A percentile compares a stretch with the other conserved stretches of the same genome.
Evolutionary conservation across 2,329 filamentous ascomycete genomes (phyloP).

Genomic region (Exophiala calicioides): DNA sequence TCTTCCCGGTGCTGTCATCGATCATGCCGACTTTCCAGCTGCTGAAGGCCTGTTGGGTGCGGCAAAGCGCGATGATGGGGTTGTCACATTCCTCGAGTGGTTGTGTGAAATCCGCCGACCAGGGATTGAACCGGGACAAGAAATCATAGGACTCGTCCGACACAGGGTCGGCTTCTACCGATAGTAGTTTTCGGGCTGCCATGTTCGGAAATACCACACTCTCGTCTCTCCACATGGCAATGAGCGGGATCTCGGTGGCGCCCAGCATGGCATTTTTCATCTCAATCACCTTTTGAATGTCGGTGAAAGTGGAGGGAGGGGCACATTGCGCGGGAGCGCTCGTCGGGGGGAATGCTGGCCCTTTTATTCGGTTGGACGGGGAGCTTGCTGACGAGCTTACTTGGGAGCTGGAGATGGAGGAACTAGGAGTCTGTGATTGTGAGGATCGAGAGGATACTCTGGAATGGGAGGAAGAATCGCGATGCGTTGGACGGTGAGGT

Average conservation of each 20-base stretch:
- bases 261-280: conserved; percentile 78
- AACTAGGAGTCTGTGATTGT: conserved; percentile 28
- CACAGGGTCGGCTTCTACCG: conserved; percentile 43
- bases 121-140: conserved; percentile 62
- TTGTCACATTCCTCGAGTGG: conserved; percentile 61
- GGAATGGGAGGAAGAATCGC: conserved; percentile 24
- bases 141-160: conserved; percentile 57
- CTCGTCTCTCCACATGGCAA: conserved; percentile 80
- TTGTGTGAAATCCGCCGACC: conserved; percentile 65
- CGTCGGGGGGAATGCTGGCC: conserved; percentile 64
- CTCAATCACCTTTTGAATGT: conserved; percentile 70
- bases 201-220: conserved; percentile 73
- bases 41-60: conserved; percentile 61
- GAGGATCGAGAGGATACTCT: conserved; percentile 23
- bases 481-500: conserved; percentile 3
- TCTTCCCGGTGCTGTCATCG: conserved; percentile 54
- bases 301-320: conserved; percentile 61
- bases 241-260: conserved; percentile 71
- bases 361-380: conserved; percentile 57
- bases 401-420: conserved; percentile 40
- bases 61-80: conserved; percentile 66
- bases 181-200: conserved; percentile 59
- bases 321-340: conserved; percentile 63
- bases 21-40: conserved; percentile 65
- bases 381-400: no score